Conservation (phyloP, 2,329 filamentous ascomycete species). For the Rosellinia necatrix region DNA sequence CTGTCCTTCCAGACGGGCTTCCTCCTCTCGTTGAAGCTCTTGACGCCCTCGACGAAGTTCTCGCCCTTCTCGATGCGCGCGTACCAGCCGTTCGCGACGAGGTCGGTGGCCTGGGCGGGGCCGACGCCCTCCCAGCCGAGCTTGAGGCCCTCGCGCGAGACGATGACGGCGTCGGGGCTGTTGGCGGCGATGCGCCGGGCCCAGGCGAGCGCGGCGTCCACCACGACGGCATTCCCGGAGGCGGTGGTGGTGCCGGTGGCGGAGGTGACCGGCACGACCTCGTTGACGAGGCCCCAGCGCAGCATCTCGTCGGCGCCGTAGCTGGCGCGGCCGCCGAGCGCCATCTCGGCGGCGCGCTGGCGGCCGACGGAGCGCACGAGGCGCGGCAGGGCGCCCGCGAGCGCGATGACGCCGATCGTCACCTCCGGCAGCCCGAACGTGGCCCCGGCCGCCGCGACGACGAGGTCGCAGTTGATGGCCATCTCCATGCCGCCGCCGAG, state of each 20-base stretch:
- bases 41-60: conserved; percentile 76
- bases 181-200: conserved; percentile 66
- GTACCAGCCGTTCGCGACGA: conserved; percentile 63
- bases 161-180: conserved; percentile 76
- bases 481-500: conserved; percentile 81
- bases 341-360: conserved; percentile 73
- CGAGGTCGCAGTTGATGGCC: conserved; percentile 72
- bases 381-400: conserved; percentile 72
- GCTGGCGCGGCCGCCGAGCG: conserved; percentile 61
- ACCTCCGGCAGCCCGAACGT: conserved; percentile 74
- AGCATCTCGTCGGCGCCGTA: conserved; percentile 64
- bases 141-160: conserved; percentile 72
- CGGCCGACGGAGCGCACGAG: conserved; percentile 68
- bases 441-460: conserved; percentile 63
- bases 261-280: too few species aligned
- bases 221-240: too few species aligned
- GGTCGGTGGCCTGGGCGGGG: conserved; percentile 64
- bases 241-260: too few species aligned
- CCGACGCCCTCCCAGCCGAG: conserved; percentile 73
- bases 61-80: conserved; percentile 65
- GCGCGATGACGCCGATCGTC: conserved; percentile 69
- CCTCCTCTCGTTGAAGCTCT: conserved; percentile 77
- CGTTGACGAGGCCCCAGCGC: conserved; percentile 73
- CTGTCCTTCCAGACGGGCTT: conserved; percentile 69
- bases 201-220: conserved; percentile 63